A percentile compares a stretch with the other conserved stretches of the same genome.
These are phyloP conservation scores for Colletotrichum incanum DNA, from an alignment of 2,329 filamentous ascomycete species.

Conservation along the genomic window DNA sequence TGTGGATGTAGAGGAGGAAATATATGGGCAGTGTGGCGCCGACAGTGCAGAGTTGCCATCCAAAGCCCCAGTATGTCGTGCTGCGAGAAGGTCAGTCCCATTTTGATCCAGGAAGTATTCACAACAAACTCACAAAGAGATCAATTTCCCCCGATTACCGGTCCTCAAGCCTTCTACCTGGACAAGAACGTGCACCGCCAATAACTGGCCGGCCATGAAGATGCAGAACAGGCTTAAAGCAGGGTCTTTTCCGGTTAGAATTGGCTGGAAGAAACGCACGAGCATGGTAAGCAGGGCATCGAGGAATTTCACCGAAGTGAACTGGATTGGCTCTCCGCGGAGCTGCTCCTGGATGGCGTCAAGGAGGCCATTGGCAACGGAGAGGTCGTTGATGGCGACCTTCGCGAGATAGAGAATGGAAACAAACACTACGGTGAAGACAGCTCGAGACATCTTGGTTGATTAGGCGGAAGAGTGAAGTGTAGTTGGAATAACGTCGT, in stretches of 20 bases:
- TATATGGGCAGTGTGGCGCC: constrained; percentile 47
- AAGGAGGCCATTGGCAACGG: constrained; percentile 24
- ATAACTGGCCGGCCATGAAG: constrained; percentile 45
- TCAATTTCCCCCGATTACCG: constrained; percentile 44
- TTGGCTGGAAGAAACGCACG: constrained; percentile 44
- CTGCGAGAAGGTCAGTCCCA: constrained; percentile 21
- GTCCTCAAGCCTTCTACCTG: constrained; percentile 44
- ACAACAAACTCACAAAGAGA: constrained; percentile 43
- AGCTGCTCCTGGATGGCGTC: neutral
- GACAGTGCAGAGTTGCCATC: constrained; percentile 46
- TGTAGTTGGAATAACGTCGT: neutral
- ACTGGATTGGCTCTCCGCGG: constrained; percentile 22
- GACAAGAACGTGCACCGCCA: constrained; percentile 44
- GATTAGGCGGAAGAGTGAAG: no score
- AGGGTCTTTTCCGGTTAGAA: constrained; percentile 37
- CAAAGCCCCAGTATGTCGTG: constrained; percentile 45
- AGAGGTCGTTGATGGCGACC: constrained; percentile 31
- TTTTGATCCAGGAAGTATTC: neutral
- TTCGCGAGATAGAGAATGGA: constrained; percentile 35
- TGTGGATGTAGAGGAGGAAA: constrained; percentile 45
- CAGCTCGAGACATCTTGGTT: constrained; percentile 18
- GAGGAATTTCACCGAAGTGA: constrained; percentile 44
- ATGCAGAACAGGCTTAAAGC: constrained; percentile 43
- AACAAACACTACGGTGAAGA: constrained; percentile 16
- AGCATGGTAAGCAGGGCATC: constrained; percentile 44